Evolutionary conservation across 306 rosid genomes (phyloP).

Genomic region (Prunus kanzakura): DNA sequence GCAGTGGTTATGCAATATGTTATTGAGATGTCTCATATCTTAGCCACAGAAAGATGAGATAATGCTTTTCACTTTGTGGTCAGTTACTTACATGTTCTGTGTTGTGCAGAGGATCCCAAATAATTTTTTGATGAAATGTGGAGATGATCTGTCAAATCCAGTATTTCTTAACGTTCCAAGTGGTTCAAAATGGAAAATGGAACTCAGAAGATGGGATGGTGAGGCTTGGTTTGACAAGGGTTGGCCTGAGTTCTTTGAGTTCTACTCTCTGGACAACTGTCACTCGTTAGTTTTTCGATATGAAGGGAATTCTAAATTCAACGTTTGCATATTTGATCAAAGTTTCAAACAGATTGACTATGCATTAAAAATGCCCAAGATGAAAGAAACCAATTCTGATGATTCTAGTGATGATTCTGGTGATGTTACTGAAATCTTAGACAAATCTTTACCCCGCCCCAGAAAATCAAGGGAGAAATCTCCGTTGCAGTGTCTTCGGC

Average conservation of each 20-base stretch:
- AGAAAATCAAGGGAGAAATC: background rate
- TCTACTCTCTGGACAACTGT: background rate
- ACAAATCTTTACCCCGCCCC: background rate
- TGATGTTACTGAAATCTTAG: conserved; percentile 1
- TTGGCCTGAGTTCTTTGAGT: conserved; percentile 18
- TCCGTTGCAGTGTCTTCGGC: background rate
- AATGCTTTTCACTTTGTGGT: background rate
- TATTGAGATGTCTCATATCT: too few species aligned
- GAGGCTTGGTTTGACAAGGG: conserved; percentile 15
- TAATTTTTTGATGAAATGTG: conserved; percentile 1
- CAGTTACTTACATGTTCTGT: background rate
- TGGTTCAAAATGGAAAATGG: conserved; percentile 19
- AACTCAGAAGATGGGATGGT: background rate
- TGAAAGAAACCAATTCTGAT: background rate
- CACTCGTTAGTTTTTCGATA: conserved; percentile 7
- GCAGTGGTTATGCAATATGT: too few species aligned
- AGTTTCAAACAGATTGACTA: conserved; percentile 23
- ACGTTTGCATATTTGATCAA: conserved; percentile 19
- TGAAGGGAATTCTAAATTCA: conserved; percentile 7
- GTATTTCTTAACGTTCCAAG: background rate
- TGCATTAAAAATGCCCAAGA: conserved; percentile 11
- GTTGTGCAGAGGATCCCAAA: conserved; percentile 4
- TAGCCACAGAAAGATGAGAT: too few species aligned
- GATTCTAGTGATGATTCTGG: background rate
- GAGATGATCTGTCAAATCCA: background rate